Evolutionary conservation across 345 rosid genomes (phyloP).

Genomic region (Luvunga scandens): DNA sequence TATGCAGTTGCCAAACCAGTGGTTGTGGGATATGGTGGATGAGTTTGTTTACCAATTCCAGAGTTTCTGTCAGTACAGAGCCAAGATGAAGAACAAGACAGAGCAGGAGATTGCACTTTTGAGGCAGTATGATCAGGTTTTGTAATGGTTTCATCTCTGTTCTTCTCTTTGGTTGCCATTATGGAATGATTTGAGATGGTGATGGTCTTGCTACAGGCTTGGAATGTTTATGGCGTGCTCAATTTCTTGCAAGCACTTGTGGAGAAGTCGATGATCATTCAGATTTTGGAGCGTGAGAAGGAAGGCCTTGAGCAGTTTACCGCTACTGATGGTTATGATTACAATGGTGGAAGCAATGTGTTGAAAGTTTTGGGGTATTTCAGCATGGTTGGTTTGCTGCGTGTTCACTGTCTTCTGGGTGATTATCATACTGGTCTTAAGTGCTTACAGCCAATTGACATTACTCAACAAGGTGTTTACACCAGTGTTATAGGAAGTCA

Average conservation of each 20-base stretch:
- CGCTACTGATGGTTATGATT: constrained; percentile 95
- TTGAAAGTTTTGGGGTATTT: constrained; percentile 96
- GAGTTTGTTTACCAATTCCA: constrained; percentile 99
- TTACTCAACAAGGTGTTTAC: constrained; percentile 90
- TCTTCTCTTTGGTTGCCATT: neutral
- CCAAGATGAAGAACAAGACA: constrained; percentile 91
- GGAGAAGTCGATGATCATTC: constrained; percentile 81
- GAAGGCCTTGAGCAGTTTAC: constrained; percentile 92
- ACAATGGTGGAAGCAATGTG: constrained; percentile 93
- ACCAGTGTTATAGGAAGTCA: constrained; percentile 93
- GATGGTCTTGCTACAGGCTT: constrained; percentile 47
- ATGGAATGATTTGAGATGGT: neutral
- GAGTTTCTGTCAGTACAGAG: constrained; percentile 93
- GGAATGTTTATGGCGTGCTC: constrained; percentile 99
- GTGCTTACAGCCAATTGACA: constrained; percentile 92
- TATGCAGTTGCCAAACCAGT: constrained; percentile 96
- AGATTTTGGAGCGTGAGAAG: constrained; percentile 91
- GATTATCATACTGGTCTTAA: constrained; percentile 95
- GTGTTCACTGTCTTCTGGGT: constrained; percentile 95
- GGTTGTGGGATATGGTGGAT: constrained; percentile 99
- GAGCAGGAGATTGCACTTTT: constrained; percentile 87
- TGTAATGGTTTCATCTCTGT: neutral
- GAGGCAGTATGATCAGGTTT: constrained; percentile 73
- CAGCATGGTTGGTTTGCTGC: constrained; percentile 93
- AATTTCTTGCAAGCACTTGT: constrained; percentile 97